phyloP scores from a whole-genome alignment of 192 early-diverging fungal genomes.

The Podila horticola region DNA sequence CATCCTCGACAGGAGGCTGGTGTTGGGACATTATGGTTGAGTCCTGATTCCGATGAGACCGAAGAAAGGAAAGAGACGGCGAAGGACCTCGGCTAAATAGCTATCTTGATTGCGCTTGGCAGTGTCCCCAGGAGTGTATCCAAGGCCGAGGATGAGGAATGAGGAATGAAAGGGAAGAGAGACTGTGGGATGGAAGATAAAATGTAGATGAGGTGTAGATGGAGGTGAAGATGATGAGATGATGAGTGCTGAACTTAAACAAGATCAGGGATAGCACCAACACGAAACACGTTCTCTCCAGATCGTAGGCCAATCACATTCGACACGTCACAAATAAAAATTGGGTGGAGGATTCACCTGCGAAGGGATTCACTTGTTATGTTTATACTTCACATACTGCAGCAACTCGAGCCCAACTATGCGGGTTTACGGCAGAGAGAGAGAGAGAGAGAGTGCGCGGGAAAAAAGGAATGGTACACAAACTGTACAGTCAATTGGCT shows the following conservation, averaged over 20 bases:
- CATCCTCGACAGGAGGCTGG: slow-evolving; percentile 41
- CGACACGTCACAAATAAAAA: not conserved
- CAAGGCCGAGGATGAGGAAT: not conserved
- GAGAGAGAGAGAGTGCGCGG: not conserved
- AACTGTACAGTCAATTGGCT: not conserved
- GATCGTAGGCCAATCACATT: not conserved
- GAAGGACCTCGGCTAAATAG: too few species aligned
- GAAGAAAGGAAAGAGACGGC: too few species aligned
- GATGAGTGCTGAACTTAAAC: not conserved
- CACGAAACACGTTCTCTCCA: too few species aligned
- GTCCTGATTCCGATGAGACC: not conserved
- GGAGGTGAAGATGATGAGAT: not conserved
- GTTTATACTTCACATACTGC: too few species aligned
- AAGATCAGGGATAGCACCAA: too few species aligned
- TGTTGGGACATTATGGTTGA: slow-evolving; percentile 9
- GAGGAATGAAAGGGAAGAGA: not conserved
- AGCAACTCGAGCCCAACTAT: not conserved
- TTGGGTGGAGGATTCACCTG: not conserved
- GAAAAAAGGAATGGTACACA: not conserved
- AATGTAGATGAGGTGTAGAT: not conserved
- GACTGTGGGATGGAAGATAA: not conserved
- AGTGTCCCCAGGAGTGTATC: not conserved
- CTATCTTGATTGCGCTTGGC: not conserved
- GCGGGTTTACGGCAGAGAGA: not conserved
- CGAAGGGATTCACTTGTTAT: too few species aligned